Evolutionary conservation across 108 stramenopile genomes (phyloP), one percentile per base, ranked within the genome.

Genomic region (Pelagomonas calceolata): DNA sequence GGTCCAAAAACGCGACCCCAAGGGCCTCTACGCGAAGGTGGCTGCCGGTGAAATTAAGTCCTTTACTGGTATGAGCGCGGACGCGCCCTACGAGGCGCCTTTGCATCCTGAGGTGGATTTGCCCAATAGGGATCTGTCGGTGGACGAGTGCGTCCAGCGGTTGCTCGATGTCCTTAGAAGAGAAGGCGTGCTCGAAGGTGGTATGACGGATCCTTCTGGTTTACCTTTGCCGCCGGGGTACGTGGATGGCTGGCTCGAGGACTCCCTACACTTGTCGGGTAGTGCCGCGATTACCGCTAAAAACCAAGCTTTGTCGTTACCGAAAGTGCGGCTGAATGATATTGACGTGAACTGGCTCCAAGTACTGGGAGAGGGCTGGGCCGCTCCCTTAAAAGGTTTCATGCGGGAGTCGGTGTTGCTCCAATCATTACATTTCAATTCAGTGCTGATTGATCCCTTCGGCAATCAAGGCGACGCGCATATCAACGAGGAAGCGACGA

Each of bases 51-150:
- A 96, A 74, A 72, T 98, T 71, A 95, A 94, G 82, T 90, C 93
- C 73, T 98, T 98, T 79, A 98, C 97, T 29, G 96, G 97, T 70
- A n/a, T n/a, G n/a, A n/a, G n/a, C n/a, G 94, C 96, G 70, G 95
- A 96, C 76, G 97, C 94, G 76, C 97, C 95, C 26, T 98, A 98
- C 79, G 95, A 98, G 76, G 92, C 90, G 66, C 97, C 97, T 12
- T 64, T 90, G 30, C 34, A 84, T 30, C 85, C 96, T 17, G 96
- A 97, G 76, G 90, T 97, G 51, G 84, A 82, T 32, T 80, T 97
- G 35, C 90, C 88, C 65, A 97, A 94, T 63, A 90, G 91, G 73
- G 89, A 97, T 68, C 81, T 96, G 72, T 84, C 85, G 36, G 88
- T 98, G 76, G 89, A 97, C 78, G 86, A 98, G 68, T 80, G 73